Evolutionary conservation across 2,329 filamentous ascomycete genomes (phyloP).

Genomic region (Ophiostoma populinum): DNA sequence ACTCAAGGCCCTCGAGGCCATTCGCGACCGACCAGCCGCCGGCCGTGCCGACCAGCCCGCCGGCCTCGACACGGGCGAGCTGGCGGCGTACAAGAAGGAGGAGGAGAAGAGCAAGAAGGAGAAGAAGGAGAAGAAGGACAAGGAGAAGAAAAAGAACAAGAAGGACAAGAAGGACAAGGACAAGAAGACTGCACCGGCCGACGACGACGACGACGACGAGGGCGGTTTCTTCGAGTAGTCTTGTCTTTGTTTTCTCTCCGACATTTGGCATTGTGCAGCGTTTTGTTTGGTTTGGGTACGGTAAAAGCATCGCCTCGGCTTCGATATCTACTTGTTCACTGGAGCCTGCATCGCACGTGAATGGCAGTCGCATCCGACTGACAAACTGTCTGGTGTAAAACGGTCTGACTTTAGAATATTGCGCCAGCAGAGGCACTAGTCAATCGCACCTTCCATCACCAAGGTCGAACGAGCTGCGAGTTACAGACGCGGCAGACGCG

Average conservation of each 20-base stretch:
- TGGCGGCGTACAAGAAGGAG: background rate
- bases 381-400: no score
- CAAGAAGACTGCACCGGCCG: slow-evolving; percentile 3
- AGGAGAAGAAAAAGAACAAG: slow-evolving; percentile 1
- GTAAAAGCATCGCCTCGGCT: no score
- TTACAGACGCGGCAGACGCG: no score
- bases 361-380: no score
- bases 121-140: background rate
- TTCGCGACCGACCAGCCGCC: slow-evolving; percentile 34
- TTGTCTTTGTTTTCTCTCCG: no score
- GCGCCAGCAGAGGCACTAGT: no score
- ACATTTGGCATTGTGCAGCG: background rate
- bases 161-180: background rate
- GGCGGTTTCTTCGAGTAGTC: slow-evolving; percentile 39
- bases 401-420: no score
- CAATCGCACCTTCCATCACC: no score
- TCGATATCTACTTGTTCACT: no score
- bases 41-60: background rate
- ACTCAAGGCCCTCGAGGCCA: slow-evolving; percentile 28
- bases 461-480: no score
- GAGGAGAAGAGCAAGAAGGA: background rate
- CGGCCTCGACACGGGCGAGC: background rate
- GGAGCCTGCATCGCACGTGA: no score
- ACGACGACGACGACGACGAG: slow-evolving; percentile 16
- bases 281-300: no score